Evolutionary conservation across 2,329 filamentous ascomycete genomes (phyloP).

Genomic region (Aspergillus hortae): DNA sequence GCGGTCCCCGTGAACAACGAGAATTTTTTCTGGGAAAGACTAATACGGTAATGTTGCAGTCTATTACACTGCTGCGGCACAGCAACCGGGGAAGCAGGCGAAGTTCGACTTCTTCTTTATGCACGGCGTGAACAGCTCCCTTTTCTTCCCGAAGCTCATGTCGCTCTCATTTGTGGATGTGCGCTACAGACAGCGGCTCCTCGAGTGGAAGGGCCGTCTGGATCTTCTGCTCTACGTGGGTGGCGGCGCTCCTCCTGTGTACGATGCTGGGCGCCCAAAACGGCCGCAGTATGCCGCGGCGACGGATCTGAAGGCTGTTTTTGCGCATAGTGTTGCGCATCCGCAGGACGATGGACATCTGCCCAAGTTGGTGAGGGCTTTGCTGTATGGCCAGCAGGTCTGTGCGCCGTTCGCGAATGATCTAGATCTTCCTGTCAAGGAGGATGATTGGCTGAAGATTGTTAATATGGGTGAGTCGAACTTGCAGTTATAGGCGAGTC

Average conservation of each 20-base stretch:
- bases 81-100: conserved; percentile 60
- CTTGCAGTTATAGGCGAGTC: background rate
- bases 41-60: conserved; percentile 24
- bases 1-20: conserved; percentile 8
- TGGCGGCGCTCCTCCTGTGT: conserved; percentile 52
- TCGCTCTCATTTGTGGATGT: conserved; percentile 58
- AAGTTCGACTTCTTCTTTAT: conserved; percentile 84
- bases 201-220: conserved; percentile 77
- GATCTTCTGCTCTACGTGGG: conserved; percentile 74
- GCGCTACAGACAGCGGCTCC: conserved; percentile 62
- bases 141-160: conserved; percentile 68
- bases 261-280: conserved; percentile 53
- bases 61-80: conserved; percentile 59
- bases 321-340: conserved; percentile 44
- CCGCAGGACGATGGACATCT: conserved; percentile 74
- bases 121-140: conserved; percentile 72
- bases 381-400: conserved; percentile 61
- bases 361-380: conserved; percentile 68
- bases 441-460: conserved; percentile 44
- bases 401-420: conserved; percentile 33
- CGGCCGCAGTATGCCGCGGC: conserved; percentile 59
- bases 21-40: background rate
- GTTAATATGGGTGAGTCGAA: conserved; percentile 41
- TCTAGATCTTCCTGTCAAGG: conserved; percentile 33
- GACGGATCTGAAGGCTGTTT: conserved; percentile 45